Evolutionary conservation across 192 early-diverging fungal species (phyloP).

Genomic region (Coemansia furcata): DNA sequence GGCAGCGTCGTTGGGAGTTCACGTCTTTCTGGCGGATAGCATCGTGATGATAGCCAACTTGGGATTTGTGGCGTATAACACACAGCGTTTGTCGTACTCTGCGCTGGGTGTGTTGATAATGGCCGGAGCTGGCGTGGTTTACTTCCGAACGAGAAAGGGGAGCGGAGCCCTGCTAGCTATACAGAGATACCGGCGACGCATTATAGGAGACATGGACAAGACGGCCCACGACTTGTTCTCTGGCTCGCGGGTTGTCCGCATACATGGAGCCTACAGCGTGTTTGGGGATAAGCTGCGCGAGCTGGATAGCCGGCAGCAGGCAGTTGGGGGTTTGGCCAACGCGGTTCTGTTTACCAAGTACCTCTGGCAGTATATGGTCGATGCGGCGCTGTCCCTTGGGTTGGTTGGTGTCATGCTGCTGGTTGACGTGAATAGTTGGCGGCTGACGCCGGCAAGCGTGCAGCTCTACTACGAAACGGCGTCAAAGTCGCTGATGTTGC

Average conservation of each 20-base stretch:
- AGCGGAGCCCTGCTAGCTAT: not conserved
- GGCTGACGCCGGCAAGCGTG: slow-evolving; percentile 4
- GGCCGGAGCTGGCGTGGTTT: not conserved
- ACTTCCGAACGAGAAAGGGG: not conserved
- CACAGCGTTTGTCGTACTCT: slow-evolving; percentile 8
- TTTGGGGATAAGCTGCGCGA: slow-evolving; percentile 5
- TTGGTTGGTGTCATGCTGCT: slow-evolving; percentile 14
- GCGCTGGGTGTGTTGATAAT: slow-evolving; percentile 5
- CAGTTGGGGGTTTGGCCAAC: slow-evolving; percentile 7
- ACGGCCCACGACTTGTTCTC: slow-evolving; percentile 13
- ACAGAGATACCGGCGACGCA: not conserved
- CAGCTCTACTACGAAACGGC: slow-evolving; percentile 21
- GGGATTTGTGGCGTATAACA: slow-evolving; percentile 11
- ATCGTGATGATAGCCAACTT: not conserved
- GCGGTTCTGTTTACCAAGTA: slow-evolving; percentile 4
- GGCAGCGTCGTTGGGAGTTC: slow-evolving; percentile 10
- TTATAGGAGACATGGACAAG: not conserved
- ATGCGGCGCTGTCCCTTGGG: slow-evolving; percentile 7
- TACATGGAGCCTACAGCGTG: slow-evolving; percentile 4
- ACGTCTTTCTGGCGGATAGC: slow-evolving; percentile 10
- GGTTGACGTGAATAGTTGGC: not conserved
- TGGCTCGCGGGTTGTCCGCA: slow-evolving; percentile 28
- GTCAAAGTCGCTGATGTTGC: slow-evolving; percentile 6
- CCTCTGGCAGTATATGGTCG: slow-evolving; percentile 3
- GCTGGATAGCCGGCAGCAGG: slow-evolving; percentile 5